Evolutionary conservation across 108 stramenopile species (phyloP).

Genomic region (Epipyxis sp.): DNA sequence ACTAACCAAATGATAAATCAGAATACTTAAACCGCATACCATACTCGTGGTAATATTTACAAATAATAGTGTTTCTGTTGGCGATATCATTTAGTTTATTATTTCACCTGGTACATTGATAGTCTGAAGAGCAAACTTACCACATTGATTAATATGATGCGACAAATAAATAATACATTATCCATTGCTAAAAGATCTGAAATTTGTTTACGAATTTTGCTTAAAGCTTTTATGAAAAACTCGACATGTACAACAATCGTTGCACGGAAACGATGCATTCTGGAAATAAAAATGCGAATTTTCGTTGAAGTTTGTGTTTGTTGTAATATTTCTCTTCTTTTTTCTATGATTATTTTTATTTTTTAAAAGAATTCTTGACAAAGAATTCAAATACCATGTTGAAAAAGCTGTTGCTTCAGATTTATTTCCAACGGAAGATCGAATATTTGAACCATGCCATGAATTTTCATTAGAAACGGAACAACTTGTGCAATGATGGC

Average conservation of each 20-base stretch:
- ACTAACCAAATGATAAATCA: too few species aligned
- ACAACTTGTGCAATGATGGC: background rate
- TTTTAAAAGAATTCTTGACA: background rate
- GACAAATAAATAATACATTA: too few species aligned
- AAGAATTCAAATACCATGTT: background rate
- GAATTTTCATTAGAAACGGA: background rate
- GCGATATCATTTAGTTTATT: too few species aligned
- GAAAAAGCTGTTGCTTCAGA: background rate
- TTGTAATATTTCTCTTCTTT: background rate
- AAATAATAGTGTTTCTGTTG: too few species aligned
- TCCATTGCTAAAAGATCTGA: too few species aligned
- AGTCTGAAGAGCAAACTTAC: too few species aligned
- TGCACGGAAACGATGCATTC: conserved; percentile 2
- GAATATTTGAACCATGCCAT: background rate
- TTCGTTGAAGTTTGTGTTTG: background rate
- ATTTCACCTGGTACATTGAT: too few species aligned
- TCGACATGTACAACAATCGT: background rate
- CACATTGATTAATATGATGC: too few species aligned
- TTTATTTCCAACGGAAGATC: background rate
- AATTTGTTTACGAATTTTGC: too few species aligned
- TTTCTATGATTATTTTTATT: background rate
- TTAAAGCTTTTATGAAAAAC: too few species aligned
- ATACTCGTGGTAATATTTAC: too few species aligned
- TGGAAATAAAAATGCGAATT: background rate
- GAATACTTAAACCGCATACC: too few species aligned